phyloP scores from a whole-genome alignment of 352 stramenopile species.

The Globisporangium cystogenes region DNA sequence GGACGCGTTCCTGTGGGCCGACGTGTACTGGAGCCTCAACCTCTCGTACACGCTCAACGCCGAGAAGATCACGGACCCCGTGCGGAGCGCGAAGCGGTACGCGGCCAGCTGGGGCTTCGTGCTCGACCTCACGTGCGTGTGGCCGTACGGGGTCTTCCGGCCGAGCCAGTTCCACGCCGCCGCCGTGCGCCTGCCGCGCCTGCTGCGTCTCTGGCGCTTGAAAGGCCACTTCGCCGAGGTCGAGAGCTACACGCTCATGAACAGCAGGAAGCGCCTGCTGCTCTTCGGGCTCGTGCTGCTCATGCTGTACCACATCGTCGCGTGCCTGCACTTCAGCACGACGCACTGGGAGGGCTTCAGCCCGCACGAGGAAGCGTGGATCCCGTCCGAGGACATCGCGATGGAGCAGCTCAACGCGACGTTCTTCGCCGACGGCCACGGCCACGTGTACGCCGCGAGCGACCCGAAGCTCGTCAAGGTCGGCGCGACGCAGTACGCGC shows the following conservation, averaged over 20 bases:
- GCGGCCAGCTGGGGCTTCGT: constrained; percentile 23
- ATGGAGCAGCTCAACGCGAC: constrained; percentile 28
- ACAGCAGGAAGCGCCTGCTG: constrained; percentile 30
- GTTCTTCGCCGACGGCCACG: constrained; percentile 23
- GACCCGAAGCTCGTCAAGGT: constrained; percentile 23
- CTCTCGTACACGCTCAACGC: constrained; percentile 43
- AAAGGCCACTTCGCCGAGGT: constrained; percentile 30
- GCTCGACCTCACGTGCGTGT: constrained; percentile 25
- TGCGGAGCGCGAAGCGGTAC: constrained; percentile 31
- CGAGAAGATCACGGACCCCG: constrained; percentile 34
- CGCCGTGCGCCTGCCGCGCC: constrained; percentile 22
- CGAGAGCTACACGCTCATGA: constrained; percentile 31
- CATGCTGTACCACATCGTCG: constrained; percentile 49
- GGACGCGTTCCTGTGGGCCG: constrained; percentile 34
- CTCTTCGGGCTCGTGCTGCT: constrained; percentile 32
- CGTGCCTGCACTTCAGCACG: constrained; percentile 45
- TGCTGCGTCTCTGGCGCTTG: constrained; percentile 31
- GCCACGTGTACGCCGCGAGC: constrained; percentile 12
- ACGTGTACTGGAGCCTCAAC: constrained; percentile 45
- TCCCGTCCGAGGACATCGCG: constrained; percentile 38
- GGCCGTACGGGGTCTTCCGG: constrained; percentile 32
- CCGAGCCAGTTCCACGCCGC: constrained; percentile 13
- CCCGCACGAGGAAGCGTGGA: constrained; percentile 29
- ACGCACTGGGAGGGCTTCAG: constrained; percentile 43
- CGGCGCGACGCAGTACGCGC: constrained; percentile 43